Evolutionary conservation across 192 early-diverging fungal genomes (phyloP).

Genomic region (Chytriomyces sp.): DNA sequence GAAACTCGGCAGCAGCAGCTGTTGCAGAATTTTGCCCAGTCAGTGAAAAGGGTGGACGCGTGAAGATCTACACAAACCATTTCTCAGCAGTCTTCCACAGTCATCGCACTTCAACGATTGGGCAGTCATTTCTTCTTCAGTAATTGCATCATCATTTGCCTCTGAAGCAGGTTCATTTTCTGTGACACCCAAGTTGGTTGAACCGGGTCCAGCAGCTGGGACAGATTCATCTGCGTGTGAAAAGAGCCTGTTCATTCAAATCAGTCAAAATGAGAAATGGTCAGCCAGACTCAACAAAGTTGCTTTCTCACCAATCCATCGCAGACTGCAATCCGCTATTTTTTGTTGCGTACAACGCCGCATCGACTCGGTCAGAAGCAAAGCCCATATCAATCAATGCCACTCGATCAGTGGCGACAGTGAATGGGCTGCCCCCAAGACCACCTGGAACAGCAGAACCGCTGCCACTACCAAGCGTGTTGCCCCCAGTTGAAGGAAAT

Average conservation of each 20-base stretch:
- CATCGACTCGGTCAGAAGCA: conserved; percentile 64
- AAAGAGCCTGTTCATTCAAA: conserved; percentile 56
- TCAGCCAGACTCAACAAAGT: background rate
- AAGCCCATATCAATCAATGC: conserved; percentile 73
- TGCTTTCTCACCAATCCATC: conserved; percentile 75
- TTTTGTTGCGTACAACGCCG: conserved; percentile 72
- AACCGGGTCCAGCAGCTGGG: conserved; percentile 47
- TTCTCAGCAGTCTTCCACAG: conserved; percentile 77
- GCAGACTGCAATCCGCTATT: conserved; percentile 80
- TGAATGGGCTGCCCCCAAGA: background rate
- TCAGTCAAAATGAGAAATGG: background rate
- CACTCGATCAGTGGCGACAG: conserved; percentile 38
- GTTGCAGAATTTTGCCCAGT: background rate
- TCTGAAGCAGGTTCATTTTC: conserved; percentile 12
- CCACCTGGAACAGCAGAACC: background rate
- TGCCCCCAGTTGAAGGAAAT: conserved; percentile 8
- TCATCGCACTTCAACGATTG: conserved; percentile 82
- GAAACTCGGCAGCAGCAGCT: conserved; percentile 75
- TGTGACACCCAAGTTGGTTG: conserved; percentile 35
- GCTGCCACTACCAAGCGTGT: background rate
- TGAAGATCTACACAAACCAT: conserved; percentile 54
- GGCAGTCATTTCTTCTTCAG: conserved; percentile 70
- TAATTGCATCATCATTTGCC: conserved; percentile 19
- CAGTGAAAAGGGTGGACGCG: conserved; percentile 10
- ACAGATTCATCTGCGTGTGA: conserved; percentile 75